Percentiles rank a stretch among this genome's conserved stretches.
Conservation (phyloP, 2,329 filamentous ascomycete species). For the Rutstroemia sp. region DNA sequence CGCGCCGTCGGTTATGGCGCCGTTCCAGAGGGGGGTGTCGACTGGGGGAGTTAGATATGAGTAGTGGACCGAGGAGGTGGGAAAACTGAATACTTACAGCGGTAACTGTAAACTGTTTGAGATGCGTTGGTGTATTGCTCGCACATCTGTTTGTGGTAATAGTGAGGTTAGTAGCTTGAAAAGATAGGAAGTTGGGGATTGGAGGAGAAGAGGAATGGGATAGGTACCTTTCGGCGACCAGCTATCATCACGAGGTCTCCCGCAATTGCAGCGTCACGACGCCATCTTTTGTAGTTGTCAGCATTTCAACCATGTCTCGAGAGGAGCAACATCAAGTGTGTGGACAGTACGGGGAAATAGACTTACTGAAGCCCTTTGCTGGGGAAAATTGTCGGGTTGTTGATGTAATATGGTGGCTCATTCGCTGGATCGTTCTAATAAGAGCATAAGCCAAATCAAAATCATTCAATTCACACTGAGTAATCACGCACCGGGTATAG, state of each 20-base stretch:
- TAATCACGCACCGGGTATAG: constrained; percentile 33
- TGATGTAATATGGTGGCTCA: constrained; percentile 37
- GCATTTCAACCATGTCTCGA: background rate
- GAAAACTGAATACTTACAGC: constrained; percentile 24
- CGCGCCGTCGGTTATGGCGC: constrained; percentile 34
- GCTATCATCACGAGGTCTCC: constrained; percentile 43
- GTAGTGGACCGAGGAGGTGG: too few species aligned
- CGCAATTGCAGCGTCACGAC: constrained; percentile 38
- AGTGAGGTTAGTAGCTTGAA: too few species aligned
- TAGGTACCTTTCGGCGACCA: constrained; percentile 31
- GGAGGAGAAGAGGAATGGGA: background rate
- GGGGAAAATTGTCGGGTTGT: constrained; percentile 26
- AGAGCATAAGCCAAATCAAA: background rate
- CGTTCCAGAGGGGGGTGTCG: constrained; percentile 37
- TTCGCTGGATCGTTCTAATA: constrained; percentile 36
- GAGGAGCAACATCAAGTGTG: too few species aligned
- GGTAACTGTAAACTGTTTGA: constrained; percentile 39
- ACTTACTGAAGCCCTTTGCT: constrained; percentile 30
- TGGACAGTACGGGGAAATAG: too few species aligned
- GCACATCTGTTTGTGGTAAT: constrained; percentile 28
- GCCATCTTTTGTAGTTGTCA: constrained; percentile 26
- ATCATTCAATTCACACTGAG: too few species aligned
- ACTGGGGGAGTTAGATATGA: constrained; percentile 16
- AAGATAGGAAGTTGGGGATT: too few species aligned
- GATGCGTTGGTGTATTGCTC: constrained; percentile 33